Conservation (phyloP, 2,329 filamentous ascomycete genomes). For the Didymella lethalis region DNA sequence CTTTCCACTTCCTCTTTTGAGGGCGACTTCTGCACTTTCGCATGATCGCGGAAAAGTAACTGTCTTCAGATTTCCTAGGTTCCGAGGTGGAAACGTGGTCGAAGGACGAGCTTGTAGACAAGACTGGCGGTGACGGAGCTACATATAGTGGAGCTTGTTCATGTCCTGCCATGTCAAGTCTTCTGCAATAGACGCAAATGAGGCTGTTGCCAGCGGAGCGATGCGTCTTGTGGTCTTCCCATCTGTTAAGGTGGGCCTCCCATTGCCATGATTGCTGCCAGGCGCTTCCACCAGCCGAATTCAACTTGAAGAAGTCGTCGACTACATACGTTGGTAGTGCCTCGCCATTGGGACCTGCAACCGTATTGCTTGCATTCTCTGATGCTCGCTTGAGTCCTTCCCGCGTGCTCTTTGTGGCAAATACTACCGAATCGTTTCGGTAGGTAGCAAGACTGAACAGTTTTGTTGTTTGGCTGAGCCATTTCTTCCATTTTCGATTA, state of each 20-base stretch:
- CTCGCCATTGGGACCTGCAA: conserved; percentile 3
- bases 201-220: background rate
- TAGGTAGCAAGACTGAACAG: conserved; percentile 1
- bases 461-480: conserved; percentile 6
- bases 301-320: conserved; percentile 9
- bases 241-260: conserved; percentile 3
- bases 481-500: conserved; percentile 1
- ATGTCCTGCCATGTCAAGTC: background rate
- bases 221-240: background rate
- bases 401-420: background rate
- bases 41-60: background rate
- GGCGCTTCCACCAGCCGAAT: conserved; percentile 9
- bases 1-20: background rate
- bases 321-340: conserved; percentile 5
- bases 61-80: background rate
- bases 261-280: conserved; percentile 15
- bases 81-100: background rate
- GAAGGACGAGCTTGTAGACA: background rate
- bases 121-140: no score
- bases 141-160: background rate
- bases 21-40: background rate
- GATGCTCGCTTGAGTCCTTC: background rate
- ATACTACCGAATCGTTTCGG: conserved; percentile 8
- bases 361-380: background rate
- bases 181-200: background rate